phyloP scores from a whole-genome alignment of 805 yeast genomes.

The Pichia occidentalis region DNA sequence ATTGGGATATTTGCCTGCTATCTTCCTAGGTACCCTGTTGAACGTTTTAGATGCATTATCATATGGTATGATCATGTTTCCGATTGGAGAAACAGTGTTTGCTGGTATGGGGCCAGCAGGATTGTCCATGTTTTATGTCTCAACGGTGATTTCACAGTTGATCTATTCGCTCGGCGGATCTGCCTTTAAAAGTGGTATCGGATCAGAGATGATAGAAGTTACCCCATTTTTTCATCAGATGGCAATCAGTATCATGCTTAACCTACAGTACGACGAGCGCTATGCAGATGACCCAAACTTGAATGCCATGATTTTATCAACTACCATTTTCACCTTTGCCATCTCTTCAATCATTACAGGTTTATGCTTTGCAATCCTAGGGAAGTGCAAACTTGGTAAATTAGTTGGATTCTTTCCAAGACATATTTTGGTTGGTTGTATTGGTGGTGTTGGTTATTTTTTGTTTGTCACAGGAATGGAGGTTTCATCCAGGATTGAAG shows the following conservation, averaged over 20 bases:
- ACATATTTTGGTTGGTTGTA: slow-evolving; percentile 93
- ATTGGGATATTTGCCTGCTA: slow-evolving; percentile 61
- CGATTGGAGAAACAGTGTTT: slow-evolving; percentile 75
- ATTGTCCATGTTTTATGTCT: slow-evolving; percentile 86
- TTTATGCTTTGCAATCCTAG: slow-evolving; percentile 64
- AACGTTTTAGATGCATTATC: slow-evolving; percentile 90
- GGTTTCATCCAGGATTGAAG: slow-evolving; percentile 77
- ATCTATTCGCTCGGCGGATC: slow-evolving; percentile 89
- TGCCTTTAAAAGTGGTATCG: slow-evolving; percentile 83
- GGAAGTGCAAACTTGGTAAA: slow-evolving; percentile 74
- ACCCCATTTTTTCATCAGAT: slow-evolving; percentile 96
- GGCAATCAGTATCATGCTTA: slow-evolving; percentile 63
- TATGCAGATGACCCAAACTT: slow-evolving; percentile 36
- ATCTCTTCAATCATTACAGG: slow-evolving; percentile 84
- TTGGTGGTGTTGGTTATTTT: slow-evolving; percentile 97
- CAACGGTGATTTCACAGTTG: slow-evolving; percentile 84
- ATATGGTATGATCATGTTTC: slow-evolving; percentile 97
- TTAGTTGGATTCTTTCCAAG: slow-evolving; percentile 94
- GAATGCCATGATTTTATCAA: slow-evolving; percentile 25
- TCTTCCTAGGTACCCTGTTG: slow-evolving; percentile 73
- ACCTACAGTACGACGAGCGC: slow-evolving; percentile 44
- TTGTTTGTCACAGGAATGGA: slow-evolving; percentile 85
- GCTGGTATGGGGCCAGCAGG: slow-evolving; percentile 81
- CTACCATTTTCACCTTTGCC: slow-evolving; percentile 83
- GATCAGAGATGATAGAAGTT: slow-evolving; percentile 98